phyloP scores from a whole-genome alignment of 345 rosid genomes.

The Linum usitatissimum region DNA sequence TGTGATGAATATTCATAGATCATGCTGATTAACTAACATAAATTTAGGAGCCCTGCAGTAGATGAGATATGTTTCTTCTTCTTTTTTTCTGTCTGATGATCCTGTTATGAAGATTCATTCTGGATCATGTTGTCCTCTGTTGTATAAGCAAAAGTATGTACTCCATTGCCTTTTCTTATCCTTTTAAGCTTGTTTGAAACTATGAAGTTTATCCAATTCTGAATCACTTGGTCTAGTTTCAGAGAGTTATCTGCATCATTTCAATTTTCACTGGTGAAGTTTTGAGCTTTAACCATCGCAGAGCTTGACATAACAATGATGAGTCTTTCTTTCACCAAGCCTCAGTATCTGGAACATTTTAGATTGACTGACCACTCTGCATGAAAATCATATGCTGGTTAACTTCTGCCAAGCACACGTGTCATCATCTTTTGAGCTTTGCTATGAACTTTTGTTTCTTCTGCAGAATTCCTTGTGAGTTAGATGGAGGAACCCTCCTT shows the following conservation, averaged over 20 bases:
- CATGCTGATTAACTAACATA: background rate
- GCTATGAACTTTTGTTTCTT: background rate
- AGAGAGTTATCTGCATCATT: background rate
- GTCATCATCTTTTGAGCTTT: background rate
- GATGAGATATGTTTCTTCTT: background rate
- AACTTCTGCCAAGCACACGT: background rate
- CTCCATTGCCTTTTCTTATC: background rate
- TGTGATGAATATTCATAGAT: background rate
- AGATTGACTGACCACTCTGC: background rate
- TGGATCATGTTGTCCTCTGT: background rate
- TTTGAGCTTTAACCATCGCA: background rate
- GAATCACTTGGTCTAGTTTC: background rate
- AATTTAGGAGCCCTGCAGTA: background rate
- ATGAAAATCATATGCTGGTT: background rate
- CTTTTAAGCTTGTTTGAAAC: background rate
- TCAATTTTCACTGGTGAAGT: background rate
- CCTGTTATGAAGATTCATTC: background rate
- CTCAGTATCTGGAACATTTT: no score
- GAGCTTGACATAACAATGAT: background rate
- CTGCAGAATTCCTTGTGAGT: background rate
- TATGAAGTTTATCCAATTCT: background rate
- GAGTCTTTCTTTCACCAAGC: background rate
- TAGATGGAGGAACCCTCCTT: no score
- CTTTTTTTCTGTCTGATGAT: background rate
- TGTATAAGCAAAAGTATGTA: background rate